These are phyloP conservation scores for Magnolia changhungtana DNA, from an alignment of 164 flowering plant species.

Conservation along the genomic window DNA sequence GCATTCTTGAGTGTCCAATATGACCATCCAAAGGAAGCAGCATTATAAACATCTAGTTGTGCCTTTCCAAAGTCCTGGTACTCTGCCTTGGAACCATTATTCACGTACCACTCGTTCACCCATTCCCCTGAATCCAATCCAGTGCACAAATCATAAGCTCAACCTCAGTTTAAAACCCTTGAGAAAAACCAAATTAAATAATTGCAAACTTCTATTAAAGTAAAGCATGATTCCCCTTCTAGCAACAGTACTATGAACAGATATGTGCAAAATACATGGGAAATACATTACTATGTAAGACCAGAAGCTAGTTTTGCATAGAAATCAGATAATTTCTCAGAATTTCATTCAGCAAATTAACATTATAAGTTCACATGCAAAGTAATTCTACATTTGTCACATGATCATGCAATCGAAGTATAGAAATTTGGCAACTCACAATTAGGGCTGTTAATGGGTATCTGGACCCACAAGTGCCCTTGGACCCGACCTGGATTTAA, in stretches of 20 bases:
- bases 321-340: background rate
- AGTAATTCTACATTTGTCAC: background rate
- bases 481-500: too few relatives aligned
- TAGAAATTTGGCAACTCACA: too few relatives aligned
- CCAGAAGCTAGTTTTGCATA: background rate
- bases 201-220: too few relatives aligned
- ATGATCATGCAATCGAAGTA: background rate
- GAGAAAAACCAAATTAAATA: background rate
- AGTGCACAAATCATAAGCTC: background rate
- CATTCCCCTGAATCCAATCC: constrained; percentile 66
- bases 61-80: constrained; percentile 72
- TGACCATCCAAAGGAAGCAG: constrained; percentile 89
- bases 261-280: background rate
- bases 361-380: background rate
- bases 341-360: background rate
- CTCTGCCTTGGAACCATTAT: constrained; percentile 42
- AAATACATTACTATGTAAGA: background rate
- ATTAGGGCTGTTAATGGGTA: too few relatives aligned
- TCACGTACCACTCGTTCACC: constrained; percentile 81
- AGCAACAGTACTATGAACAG: background rate
- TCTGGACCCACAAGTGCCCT: too few relatives aligned
- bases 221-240: background rate
- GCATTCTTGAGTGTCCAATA: constrained; percentile 89
- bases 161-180: background rate
- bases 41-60: constrained; percentile 64